Percentiles rank a stretch among this genome's conserved stretches.
Conservation (phyloP, 345 rosid species). For the Pugionium cornutum region DNA sequence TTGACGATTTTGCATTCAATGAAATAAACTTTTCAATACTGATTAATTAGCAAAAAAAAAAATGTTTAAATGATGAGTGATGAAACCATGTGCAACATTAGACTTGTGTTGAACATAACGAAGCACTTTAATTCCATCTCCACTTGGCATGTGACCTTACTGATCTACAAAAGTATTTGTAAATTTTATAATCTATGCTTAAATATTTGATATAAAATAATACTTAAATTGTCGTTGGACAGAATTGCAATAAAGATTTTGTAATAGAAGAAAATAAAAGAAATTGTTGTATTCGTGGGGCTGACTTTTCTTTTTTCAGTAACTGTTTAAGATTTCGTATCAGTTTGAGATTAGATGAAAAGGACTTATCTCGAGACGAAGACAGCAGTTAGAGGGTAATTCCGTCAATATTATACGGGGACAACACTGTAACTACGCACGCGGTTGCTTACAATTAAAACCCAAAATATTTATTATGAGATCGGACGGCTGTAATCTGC, state of each 20-base stretch:
- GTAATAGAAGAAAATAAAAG: neutral
- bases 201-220: neutral
- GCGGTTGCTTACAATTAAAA: constrained; percentile 32
- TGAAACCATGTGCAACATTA: constrained; percentile 39
- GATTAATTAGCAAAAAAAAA: neutral
- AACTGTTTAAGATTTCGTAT: constrained; percentile 32
- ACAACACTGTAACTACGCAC: constrained; percentile 9
- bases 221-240: neutral
- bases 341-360: constrained; percentile 24
- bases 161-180: constrained; percentile 11
- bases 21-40: neutral
- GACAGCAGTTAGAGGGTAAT: constrained; percentile 39
- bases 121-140: constrained; percentile 35
- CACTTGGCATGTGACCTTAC: constrained; percentile 37
- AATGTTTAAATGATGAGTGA: neutral
- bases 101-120: constrained; percentile 39
- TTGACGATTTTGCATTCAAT: constrained; percentile 22
- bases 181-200: neutral
- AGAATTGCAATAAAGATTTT: neutral
- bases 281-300: constrained; percentile 28
- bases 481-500: constrained; percentile 28
- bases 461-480: constrained; percentile 5
- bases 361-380: constrained; percentile 26
- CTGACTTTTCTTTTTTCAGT: constrained; percentile 31
- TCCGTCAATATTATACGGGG: constrained; percentile 13